Evolutionary conservation across 1,139 yeast genomes (phyloP), one percentile per base, ranked within the genome.

Genomic region (Casaregolazyma suthepensis): DNA sequence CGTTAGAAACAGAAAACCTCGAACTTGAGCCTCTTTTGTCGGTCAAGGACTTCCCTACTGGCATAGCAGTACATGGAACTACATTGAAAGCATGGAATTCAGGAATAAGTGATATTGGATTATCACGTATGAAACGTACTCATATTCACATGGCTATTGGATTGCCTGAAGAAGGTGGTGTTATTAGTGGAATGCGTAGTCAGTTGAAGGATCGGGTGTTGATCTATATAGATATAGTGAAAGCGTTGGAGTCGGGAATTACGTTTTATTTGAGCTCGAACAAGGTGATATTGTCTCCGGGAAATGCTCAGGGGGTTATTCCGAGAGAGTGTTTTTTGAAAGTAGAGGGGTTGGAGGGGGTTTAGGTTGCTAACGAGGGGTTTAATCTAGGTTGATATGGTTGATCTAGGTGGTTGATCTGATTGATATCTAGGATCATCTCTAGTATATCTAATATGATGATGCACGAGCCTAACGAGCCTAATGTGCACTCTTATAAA

Each of bases 111-210:
- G 61, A 75, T 10, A 82, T 81, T 0, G 94, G 94, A 0, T 71
- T 93, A 31, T 76, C 78, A 23, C 73, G 70, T 53, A 88, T 90
- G 96, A 71, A 68, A 35, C 72, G 99, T 61, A 85, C 85, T 60
- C 99, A 93, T 67, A 82, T 93, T 20, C 99, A 93, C 69, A 76
- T 93, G 64, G 83, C 91, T 0, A 61, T 74, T 1, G 82, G 82
- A 4, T 52, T 48, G 46, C 59, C 64, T 66, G 71, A 71, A 2
- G 70, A 72, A 37, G 71, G 71, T 20, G 66, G 66, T 2, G 81
- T 81, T 2, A 73, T 84, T 6, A 82, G 93, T 56, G 98, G 98
- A 0, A 79, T 89, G 72, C 74, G 97, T 51, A 63, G 68, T n/a
- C 73, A 73, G 52, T 23, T 13, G 17, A 44, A 9, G 1, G 76